These are phyloP conservation scores for Pyrenula aspistea DNA, from an alignment of 495 filamentous ascomycete species.

Conservation along the genomic window DNA sequence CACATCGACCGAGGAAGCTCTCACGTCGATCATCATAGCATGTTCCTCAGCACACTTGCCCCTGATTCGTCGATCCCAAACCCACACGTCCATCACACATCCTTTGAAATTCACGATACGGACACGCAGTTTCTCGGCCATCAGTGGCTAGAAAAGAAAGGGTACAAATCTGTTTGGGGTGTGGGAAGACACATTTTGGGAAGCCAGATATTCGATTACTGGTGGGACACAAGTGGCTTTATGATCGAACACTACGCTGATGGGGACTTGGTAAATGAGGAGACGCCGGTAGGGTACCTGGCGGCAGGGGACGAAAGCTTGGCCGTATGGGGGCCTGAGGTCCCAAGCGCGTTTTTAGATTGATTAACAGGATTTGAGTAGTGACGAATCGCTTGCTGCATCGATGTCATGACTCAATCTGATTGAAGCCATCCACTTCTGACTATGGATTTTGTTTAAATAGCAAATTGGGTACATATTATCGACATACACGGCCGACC, in stretches of 20 bases:
- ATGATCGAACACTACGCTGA: slow-evolving; percentile 64
- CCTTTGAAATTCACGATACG: slow-evolving; percentile 66
- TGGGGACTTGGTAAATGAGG: slow-evolving; percentile 51
- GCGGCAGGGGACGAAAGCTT: slow-evolving; percentile 16
- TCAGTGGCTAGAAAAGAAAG: slow-evolving; percentile 52
- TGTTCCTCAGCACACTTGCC: slow-evolving; percentile 48
- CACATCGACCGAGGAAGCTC: slow-evolving; percentile 52
- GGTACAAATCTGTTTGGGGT: slow-evolving; percentile 60
- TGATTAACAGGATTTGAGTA: too few species aligned
- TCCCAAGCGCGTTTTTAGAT: slow-evolving; percentile 7
- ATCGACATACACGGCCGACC: too few species aligned
- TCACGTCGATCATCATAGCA: slow-evolving; percentile 58
- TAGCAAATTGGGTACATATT: too few species aligned
- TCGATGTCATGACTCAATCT: too few species aligned
- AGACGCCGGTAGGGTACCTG: slow-evolving; percentile 31
- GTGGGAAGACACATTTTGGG: slow-evolving; percentile 65
- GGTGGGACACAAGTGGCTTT: slow-evolving; percentile 50
- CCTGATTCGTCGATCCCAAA: slow-evolving; percentile 13
- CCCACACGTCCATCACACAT: slow-evolving; percentile 57
- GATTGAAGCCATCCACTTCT: too few species aligned
- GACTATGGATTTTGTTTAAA: too few species aligned
- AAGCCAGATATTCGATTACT: slow-evolving; percentile 70
- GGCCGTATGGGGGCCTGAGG: slow-evolving; percentile 21
- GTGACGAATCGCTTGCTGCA: too few species aligned
- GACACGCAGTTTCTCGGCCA: slow-evolving; percentile 66